Evolutionary conservation across 2,329 filamentous ascomycete species (phyloP), one percentile per base, ranked within the genome.

Genomic region (Graphium sp.): DNA sequence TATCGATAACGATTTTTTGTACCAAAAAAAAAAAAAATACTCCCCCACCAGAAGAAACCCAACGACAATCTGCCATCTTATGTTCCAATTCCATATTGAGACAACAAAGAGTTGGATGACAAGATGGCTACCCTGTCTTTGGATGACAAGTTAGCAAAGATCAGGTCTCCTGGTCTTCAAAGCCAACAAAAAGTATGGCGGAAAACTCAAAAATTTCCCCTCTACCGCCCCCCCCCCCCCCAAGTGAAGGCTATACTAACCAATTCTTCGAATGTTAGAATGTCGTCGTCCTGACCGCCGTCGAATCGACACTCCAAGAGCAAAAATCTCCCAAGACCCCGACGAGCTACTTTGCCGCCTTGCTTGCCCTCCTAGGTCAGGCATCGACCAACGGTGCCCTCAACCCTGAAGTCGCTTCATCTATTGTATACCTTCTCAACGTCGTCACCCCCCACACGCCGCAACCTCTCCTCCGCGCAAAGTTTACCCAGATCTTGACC

Each of bases 381-480:
- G 76, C 82, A 17, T 66, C 79, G 30, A 70, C 65, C 22, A 62
- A 55, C 37, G 76, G 72, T 29, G 70, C 72, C 31, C 60, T 79
- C 31, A 87, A 87, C 48, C 80, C 81, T 49, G 83, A 91, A 38
- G 61, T 91, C 35, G 78, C 81, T 18, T 74, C 79, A 14, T 81
- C 87, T 3, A 78, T 91, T 38, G 79, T 98, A 41, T 98, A 98
- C 53, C 74, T 98, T 11, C 82, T 98, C 58, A 87, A 98, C 53
- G 62, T 92, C 39, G 71, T 94, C 41, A 89, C 84, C 11, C 79
- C 80, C 34, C 80, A 75, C 55, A 74, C 85, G 35, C 83, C 89
- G 31, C 69, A 81, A 35, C 72, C 85, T 34, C 74, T 98, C 34
- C 76, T 98, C 32, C 81, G 85, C 45, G 79, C 83, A 39, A 94